A percentile compares a stretch with the other conserved stretches of the same genome.
phyloP scores from a whole-genome alignment of 208 protist species.

The Crithidia thermophila region DNA sequence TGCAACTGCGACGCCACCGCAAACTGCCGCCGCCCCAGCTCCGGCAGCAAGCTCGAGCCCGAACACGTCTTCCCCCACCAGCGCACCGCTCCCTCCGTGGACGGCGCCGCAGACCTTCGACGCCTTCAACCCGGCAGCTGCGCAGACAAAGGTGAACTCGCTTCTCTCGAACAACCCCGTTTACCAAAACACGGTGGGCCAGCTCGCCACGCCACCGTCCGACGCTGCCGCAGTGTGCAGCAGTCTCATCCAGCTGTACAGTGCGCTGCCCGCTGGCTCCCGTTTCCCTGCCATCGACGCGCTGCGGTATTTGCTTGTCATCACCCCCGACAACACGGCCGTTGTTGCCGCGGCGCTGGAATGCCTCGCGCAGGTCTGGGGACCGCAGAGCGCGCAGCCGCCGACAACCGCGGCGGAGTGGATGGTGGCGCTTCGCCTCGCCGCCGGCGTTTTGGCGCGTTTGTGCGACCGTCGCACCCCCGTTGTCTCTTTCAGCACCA shows the following conservation, averaged over 20 bases:
- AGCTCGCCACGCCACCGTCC: background rate
- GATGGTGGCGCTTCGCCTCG: slow-evolving; percentile 28
- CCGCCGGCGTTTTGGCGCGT: slow-evolving; percentile 17
- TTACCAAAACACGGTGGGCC: slow-evolving; percentile 15
- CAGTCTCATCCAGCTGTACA: slow-evolving; percentile 17
- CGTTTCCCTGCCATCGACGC: slow-evolving; percentile 44
- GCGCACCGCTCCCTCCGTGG: slow-evolving; percentile 20
- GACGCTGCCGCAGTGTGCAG: slow-evolving; percentile 12
- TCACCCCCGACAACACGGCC: background rate
- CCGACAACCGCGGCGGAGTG: slow-evolving; percentile 27
- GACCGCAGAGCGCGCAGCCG: slow-evolving; percentile 1
- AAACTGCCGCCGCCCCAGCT: background rate
- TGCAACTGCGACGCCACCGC: background rate
- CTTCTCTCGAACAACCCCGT: slow-evolving; percentile 18
- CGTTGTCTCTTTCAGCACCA: background rate
- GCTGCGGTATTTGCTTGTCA: slow-evolving; percentile 31
- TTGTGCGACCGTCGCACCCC: slow-evolving; percentile 5
- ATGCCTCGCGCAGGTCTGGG: slow-evolving; percentile 4
- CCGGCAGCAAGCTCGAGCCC: background rate
- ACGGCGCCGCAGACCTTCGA: slow-evolving; percentile 33
- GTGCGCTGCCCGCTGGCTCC: slow-evolving; percentile 24
- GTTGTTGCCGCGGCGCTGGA: slow-evolving; percentile 3
- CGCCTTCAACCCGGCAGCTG: slow-evolving; percentile 50
- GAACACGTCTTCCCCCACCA: background rate
- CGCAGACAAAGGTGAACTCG: slow-evolving; percentile 64